Percentiles rank a stretch among this genome's conserved stretches.
Conservation (phyloP, 495 filamentous ascomycete species). For the Aspergillus avenaceus region DNA sequence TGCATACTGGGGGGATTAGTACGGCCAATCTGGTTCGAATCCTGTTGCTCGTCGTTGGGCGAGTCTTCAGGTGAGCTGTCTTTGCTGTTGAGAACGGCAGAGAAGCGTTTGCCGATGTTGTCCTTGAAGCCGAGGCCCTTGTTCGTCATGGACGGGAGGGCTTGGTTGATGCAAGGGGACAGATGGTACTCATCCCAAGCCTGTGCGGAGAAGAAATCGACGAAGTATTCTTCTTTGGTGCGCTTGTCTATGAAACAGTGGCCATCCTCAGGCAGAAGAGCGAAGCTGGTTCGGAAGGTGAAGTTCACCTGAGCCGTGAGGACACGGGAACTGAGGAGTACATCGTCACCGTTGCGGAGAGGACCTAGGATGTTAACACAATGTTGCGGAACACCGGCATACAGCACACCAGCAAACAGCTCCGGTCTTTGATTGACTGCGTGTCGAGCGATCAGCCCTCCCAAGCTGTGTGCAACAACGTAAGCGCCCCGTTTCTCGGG, state of each 20-base stretch:
- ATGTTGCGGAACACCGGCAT: slow-evolving; percentile 77
- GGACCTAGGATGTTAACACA: slow-evolving; percentile 92
- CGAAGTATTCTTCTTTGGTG: slow-evolving; percentile 73
- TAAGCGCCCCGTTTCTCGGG: slow-evolving; percentile 60
- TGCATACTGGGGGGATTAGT: not conserved
- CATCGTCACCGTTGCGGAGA: slow-evolving; percentile 84
- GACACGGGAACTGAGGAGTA: slow-evolving; percentile 83
- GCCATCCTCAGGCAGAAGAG: slow-evolving; percentile 82
- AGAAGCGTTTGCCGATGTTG: slow-evolving; percentile 43
- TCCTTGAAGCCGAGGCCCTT: slow-evolving; percentile 40
- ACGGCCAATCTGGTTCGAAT: slow-evolving; percentile 19
- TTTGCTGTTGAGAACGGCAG: slow-evolving; percentile 21
- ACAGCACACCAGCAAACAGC: slow-evolving; percentile 82
- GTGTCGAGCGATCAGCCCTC: slow-evolving; percentile 85
- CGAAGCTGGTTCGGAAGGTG: slow-evolving; percentile 79
- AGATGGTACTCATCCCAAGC: slow-evolving; percentile 76
- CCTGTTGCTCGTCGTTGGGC: slow-evolving; percentile 11
- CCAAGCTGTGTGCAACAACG: slow-evolving; percentile 86
- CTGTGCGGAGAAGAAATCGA: slow-evolving; percentile 80
- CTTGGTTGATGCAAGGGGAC: slow-evolving; percentile 69
- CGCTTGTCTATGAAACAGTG: slow-evolving; percentile 82
- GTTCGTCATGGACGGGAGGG: slow-evolving; percentile 43
- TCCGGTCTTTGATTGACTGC: slow-evolving; percentile 85
- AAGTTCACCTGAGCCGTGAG: slow-evolving; percentile 95
- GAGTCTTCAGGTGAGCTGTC: slow-evolving; percentile 16